phyloP scores from a whole-genome alignment of 495 filamentous ascomycete species.

The Annulohypoxylon bovei region DNA sequence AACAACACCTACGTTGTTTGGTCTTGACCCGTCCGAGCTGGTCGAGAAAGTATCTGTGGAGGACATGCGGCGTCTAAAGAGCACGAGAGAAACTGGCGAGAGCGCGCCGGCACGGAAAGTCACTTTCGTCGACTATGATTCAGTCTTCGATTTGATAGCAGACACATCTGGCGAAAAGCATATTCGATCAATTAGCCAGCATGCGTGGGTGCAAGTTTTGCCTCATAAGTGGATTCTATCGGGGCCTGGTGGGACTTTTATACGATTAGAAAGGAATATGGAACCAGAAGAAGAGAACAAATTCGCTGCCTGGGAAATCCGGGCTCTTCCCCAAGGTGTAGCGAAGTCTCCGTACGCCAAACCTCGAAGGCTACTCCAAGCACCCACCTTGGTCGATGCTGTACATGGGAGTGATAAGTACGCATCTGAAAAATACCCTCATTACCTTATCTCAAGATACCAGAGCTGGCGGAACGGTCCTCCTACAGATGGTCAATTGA shows the following conservation, averaged over 20 bases:
- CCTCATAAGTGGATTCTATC: slow-evolving; percentile 72
- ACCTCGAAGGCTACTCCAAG: slow-evolving; percentile 71
- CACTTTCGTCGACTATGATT: slow-evolving; percentile 88
- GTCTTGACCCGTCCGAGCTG: slow-evolving; percentile 85
- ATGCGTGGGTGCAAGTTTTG: slow-evolving; percentile 83
- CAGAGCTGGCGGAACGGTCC: slow-evolving; percentile 73
- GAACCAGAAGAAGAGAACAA: slow-evolving; percentile 30
- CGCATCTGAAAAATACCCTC: slow-evolving; percentile 69
- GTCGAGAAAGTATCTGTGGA: slow-evolving; percentile 68
- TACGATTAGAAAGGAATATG: slow-evolving; percentile 67
- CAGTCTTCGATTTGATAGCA: slow-evolving; percentile 84
- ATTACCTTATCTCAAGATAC: slow-evolving; percentile 63
- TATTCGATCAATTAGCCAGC: slow-evolving; percentile 75
- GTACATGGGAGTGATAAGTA: slow-evolving; percentile 86
- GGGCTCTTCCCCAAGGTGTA: slow-evolving; percentile 46
- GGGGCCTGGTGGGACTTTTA: slow-evolving; percentile 61
- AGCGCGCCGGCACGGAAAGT: slow-evolving; percentile 50
- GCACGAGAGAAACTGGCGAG: not conserved
- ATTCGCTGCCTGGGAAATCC: slow-evolving; percentile 53
- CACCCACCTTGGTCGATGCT: slow-evolving; percentile 71
- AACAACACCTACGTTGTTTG: slow-evolving; percentile 91
- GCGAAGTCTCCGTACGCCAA: slow-evolving; percentile 67
- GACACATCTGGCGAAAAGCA: slow-evolving; percentile 81
- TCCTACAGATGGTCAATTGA: slow-evolving; percentile 75
- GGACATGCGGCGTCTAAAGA: slow-evolving; percentile 63